These are phyloP conservation scores for Diaporthe vaccinii DNA, from an alignment of 2,329 filamentous ascomycete species.

Conservation along the genomic window DNA sequence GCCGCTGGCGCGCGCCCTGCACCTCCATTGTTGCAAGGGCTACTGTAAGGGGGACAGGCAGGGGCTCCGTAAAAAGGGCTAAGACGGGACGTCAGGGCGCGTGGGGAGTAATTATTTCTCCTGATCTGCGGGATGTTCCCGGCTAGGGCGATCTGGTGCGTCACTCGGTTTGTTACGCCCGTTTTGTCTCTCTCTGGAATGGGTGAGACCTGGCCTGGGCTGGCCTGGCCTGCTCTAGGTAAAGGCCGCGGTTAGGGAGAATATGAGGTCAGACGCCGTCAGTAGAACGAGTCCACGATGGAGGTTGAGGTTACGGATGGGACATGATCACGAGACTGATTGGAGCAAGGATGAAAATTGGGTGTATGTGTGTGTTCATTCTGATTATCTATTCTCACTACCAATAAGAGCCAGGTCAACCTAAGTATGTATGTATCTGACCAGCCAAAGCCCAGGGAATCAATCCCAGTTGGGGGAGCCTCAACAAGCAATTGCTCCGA, in stretches of 20 bases:
- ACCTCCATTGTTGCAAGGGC: background rate
- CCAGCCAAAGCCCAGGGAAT: background rate
- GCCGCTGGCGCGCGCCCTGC: background rate
- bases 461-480: background rate
- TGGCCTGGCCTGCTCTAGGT: background rate
- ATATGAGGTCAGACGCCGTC: background rate
- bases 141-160: background rate
- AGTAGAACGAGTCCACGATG: background rate
- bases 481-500: background rate
- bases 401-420: background rate
- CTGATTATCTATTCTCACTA: constrained; percentile 25
- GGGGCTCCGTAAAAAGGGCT: background rate
- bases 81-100: background rate
- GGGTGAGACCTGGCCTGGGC: background rate
- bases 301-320: no score
- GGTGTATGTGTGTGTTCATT: constrained; percentile 7
- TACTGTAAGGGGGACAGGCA: background rate
- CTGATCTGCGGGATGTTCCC: background rate
- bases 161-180: background rate
- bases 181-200: background rate
- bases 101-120: constrained; percentile 1
- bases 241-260: background rate
- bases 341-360: background rate
- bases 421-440: background rate
- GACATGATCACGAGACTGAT: background rate